phyloP scores from a whole-genome alignment of 2,329 filamentous ascomycete genomes.

The Cladosporium sp. region DNA sequence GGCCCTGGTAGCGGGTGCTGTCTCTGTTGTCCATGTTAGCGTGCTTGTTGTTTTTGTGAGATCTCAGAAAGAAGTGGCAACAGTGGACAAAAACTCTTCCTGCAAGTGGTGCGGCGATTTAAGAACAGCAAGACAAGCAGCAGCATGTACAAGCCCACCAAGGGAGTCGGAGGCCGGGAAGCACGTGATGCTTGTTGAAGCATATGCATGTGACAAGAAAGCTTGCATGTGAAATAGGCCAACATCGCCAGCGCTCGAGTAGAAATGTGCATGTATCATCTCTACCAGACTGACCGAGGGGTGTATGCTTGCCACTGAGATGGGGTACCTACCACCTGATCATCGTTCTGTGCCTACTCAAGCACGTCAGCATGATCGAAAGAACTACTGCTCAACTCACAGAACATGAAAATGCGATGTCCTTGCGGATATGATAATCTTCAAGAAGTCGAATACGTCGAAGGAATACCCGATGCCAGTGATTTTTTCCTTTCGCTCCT shows the following conservation, averaged over 20 bases:
- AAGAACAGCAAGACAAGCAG: too few species aligned
- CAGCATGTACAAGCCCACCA: too few species aligned
- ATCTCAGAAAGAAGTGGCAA: neutral
- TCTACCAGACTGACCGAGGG: conserved; percentile 21
- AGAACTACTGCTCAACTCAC: conserved; percentile 8
- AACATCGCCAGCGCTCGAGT: neutral
- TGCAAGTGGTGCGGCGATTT: too few species aligned
- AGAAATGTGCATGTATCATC: conserved; percentile 31
- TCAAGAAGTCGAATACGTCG: too few species aligned
- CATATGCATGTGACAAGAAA: neutral
- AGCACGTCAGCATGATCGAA: conserved; percentile 14
- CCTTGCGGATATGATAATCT: too few species aligned
- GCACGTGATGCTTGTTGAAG: neutral
- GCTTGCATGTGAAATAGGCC: neutral
- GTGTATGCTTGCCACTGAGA: conserved; percentile 4
- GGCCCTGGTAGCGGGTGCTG: neutral
- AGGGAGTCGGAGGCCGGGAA: too few species aligned
- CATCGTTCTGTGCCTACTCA: conserved; percentile 5
- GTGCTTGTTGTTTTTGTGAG: neutral
- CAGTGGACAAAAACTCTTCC: too few species aligned
- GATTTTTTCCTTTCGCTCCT: neutral
- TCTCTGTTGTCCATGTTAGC: conserved; percentile 10
- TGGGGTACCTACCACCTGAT: conserved; percentile 12
- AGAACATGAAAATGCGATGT: neutral
- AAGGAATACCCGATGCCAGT: neutral